Percentiles rank a stretch among this genome's conserved stretches.
These are phyloP conservation scores for Aurantiochytrium sp. DNA, from an alignment of 108 stramenopile species.

Conservation along the genomic window DNA sequence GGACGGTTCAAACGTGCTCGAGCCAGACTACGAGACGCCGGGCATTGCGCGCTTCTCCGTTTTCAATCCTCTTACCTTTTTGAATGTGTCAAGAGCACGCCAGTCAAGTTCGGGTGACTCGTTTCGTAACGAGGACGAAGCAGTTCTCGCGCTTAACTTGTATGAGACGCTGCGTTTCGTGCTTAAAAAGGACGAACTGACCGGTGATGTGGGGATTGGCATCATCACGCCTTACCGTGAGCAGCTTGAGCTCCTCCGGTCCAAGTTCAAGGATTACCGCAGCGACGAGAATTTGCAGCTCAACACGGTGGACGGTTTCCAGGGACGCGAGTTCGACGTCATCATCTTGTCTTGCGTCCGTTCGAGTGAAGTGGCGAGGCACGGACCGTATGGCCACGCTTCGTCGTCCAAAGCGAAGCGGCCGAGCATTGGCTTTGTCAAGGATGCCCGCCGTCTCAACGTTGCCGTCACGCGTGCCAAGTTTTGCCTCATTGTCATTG, in stretches of 20 bases:
- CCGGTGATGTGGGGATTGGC: constrained; percentile 39
- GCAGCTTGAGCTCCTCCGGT: constrained; percentile 60
- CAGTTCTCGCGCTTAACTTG: constrained; percentile 27
- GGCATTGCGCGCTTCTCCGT: constrained; percentile 41
- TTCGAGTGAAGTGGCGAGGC: constrained; percentile 16
- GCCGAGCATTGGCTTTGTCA: constrained; percentile 46
- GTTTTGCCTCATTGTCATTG: constrained; percentile 47
- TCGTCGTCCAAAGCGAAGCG: not conserved
- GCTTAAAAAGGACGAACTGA: not conserved
- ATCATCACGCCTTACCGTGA: constrained; percentile 86
- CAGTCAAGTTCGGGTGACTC: not conserved
- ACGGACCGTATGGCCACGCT: not conserved
- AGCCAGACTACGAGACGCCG: constrained; percentile 52
- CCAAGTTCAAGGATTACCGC: not conserved
- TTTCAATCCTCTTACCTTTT: constrained; percentile 23
- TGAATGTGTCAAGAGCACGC: not conserved
- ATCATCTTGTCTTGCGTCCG: constrained; percentile 84
- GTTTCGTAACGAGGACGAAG: constrained; percentile 28
- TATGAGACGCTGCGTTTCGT: constrained; percentile 22
- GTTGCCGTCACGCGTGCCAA: constrained; percentile 57
- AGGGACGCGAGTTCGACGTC: constrained; percentile 84
- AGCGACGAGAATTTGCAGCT: constrained; percentile 53
- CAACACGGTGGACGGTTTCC: constrained; percentile 83
- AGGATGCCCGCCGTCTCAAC: constrained; percentile 55
- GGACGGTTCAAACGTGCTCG: constrained; percentile 69